phyloP scores from a whole-genome alignment of 192 early-diverging fungal genomes.

The Spizellomyces punctatus region DNA sequence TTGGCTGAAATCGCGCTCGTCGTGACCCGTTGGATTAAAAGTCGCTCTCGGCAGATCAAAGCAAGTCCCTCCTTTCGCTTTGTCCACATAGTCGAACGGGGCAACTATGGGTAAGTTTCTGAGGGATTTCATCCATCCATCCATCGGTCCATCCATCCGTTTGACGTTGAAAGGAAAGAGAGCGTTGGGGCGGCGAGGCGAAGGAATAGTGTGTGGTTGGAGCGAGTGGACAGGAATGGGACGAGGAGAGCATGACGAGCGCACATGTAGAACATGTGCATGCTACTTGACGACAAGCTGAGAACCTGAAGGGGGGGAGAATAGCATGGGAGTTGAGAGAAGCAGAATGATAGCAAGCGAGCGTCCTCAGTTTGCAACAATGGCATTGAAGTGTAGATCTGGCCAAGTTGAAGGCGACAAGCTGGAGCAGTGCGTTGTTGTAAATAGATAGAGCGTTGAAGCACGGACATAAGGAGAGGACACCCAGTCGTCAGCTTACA shows the following conservation, averaged over 20 bases:
- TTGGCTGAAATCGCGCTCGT: too few relatives aligned
- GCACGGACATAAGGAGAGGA: background rate
- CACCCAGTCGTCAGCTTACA: background rate
- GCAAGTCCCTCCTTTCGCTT: background rate
- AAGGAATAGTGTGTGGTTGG: background rate
- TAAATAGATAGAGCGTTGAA: background rate
- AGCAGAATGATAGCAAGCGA: too few relatives aligned
- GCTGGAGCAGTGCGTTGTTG: background rate
- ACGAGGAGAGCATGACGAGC: background rate
- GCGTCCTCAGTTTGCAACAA: too few relatives aligned
- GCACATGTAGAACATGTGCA: background rate
- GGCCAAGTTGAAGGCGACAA: too few relatives aligned
- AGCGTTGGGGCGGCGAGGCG: background rate
- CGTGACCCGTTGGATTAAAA: too few relatives aligned
- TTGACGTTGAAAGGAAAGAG: background rate
- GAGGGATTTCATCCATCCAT: background rate
- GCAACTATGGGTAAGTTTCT: slow-evolving; percentile 17
- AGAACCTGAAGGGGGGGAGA: background rate
- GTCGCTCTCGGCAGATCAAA: too few relatives aligned
- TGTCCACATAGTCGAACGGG: background rate
- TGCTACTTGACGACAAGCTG: background rate
- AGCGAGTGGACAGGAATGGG: background rate
- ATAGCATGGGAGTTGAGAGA: too few relatives aligned
- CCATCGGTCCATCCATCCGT: slow-evolving; percentile 9
- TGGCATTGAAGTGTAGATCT: too few relatives aligned